These are phyloP conservation scores for Ophiostoma tasmaniense DNA, from an alignment of 2,329 filamentous ascomycete species.

Conservation along the genomic window DNA sequence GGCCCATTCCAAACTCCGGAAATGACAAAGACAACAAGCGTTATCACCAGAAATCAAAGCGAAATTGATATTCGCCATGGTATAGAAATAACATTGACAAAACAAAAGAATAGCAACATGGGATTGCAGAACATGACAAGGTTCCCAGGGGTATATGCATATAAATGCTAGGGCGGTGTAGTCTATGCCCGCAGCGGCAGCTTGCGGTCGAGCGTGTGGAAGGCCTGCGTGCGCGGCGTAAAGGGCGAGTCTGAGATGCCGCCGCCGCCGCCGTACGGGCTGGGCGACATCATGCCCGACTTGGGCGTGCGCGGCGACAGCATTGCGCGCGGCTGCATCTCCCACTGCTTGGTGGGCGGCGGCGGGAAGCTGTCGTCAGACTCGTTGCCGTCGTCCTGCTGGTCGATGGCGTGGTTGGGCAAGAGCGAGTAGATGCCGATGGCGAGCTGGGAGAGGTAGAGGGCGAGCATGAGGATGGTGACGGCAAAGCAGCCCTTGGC, in stretches of 20 bases:
- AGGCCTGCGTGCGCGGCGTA: conserved; percentile 34
- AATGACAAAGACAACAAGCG: not conserved
- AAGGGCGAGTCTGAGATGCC: conserved; percentile 14
- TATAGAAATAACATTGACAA: not conserved
- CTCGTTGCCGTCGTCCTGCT: conserved; percentile 34
- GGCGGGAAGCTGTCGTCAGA: conserved; percentile 27
- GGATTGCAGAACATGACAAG: not conserved
- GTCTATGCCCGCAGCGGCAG: conserved; percentile 38
- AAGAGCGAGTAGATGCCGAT: conserved; percentile 51
- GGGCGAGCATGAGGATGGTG: conserved; percentile 60
- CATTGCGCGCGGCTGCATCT: conserved; percentile 28
- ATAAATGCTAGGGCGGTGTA: not conserved
- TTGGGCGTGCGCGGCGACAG: conserved; percentile 13
- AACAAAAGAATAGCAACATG: not conserved
- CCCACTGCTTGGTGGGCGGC: conserved; percentile 40
- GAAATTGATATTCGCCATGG: not conserved
- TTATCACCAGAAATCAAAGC: not conserved
- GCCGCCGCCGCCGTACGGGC: not conserved
- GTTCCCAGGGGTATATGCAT: not conserved
- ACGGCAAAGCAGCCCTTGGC: conserved; percentile 60
- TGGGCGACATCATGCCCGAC: not conserved
- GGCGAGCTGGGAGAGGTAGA: conserved; percentile 43
- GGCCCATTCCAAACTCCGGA: not conserved
- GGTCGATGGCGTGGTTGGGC: conserved; percentile 47
- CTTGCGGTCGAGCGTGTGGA: conserved; percentile 53